Evolutionary conservation across 441 rosid genomes (phyloP).

Genomic region (Macaranga tanarius): DNA sequence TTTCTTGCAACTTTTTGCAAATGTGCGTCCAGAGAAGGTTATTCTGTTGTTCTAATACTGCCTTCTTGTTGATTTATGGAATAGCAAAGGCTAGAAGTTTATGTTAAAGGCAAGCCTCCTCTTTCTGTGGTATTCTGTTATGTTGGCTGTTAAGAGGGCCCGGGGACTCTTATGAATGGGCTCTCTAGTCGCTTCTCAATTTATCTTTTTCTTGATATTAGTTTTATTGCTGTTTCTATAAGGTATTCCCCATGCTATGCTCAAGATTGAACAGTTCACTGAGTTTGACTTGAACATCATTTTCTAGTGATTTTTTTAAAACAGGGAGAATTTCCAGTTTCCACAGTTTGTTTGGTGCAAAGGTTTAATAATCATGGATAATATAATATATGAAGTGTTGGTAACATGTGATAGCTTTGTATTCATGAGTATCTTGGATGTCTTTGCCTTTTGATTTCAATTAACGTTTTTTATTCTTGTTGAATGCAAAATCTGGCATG

Average conservation of each 20-base stretch:
- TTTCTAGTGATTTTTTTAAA: neutral
- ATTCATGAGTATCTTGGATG: neutral
- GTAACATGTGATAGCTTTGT: neutral
- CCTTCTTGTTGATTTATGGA: slow-evolving; percentile 2
- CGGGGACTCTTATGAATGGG: no score
- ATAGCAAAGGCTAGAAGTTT: neutral
- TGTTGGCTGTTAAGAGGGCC: neutral
- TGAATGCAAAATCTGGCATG: neutral
- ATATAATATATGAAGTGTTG: neutral
- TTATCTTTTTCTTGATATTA: neutral
- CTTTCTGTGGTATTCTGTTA: neutral
- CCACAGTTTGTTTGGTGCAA: neutral
- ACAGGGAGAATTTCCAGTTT: neutral
- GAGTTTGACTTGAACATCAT: neutral
- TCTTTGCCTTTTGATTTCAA: neutral
- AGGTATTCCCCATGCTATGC: neutral
- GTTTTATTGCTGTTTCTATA: neutral
- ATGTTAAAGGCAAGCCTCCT: neutral
- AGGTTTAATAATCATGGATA: neutral
- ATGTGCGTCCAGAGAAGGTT: neutral
- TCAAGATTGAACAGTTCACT: neutral
- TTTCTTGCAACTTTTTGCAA: neutral
- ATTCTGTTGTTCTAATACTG: neutral
- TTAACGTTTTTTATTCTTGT: neutral
- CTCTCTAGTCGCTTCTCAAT: no score